These are phyloP conservation scores for Chrysanthemum seticuspe DNA, from an alignment of 129 eudicot species.

Conservation along the genomic window DNA sequence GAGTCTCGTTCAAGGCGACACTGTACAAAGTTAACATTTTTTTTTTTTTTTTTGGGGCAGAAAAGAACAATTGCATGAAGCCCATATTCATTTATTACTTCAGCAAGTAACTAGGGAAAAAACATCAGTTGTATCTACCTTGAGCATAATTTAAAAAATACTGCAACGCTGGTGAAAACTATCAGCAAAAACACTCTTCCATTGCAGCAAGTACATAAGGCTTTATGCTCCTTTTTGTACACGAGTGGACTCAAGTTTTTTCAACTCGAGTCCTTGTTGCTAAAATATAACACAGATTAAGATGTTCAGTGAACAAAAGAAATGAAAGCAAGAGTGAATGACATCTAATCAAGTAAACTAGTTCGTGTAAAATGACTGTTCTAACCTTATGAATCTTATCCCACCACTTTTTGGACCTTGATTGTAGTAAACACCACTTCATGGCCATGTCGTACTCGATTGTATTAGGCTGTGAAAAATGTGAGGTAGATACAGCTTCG, in stretches of 20 bases:
- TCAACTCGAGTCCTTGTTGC: constrained; percentile 51
- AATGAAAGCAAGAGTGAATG: background rate
- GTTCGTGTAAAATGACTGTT: constrained; percentile 7
- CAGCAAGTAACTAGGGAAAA: background rate
- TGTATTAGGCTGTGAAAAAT: constrained; percentile 82
- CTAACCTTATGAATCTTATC: constrained; percentile 57
- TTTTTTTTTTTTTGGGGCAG: constrained; percentile 9
- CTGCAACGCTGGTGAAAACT: constrained; percentile 25
- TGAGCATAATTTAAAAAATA: background rate
- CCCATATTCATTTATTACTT: background rate
- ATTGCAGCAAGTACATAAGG: constrained; percentile 5
- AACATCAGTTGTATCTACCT: constrained; percentile 1
- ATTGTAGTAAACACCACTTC: constrained; percentile 69
- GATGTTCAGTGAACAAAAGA: background rate
- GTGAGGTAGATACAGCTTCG: constrained; percentile 84
- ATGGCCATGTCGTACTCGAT: constrained; percentile 89
- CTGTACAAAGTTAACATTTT: constrained; percentile 15
- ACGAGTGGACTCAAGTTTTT: constrained; percentile 34
- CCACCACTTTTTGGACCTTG: constrained; percentile 56
- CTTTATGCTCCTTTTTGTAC: constrained; percentile 40
- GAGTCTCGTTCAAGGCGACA: constrained; percentile 2
- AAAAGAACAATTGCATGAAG: constrained; percentile 8
- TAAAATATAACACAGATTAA: constrained; percentile 15
- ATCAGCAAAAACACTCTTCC: constrained; percentile 24
- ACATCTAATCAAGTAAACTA: background rate